Percentiles rank a stretch among this genome's conserved stretches.
phyloP scores from a whole-genome alignment of 441 rosid genomes.

The Rhodomyrtus psidioides region DNA sequence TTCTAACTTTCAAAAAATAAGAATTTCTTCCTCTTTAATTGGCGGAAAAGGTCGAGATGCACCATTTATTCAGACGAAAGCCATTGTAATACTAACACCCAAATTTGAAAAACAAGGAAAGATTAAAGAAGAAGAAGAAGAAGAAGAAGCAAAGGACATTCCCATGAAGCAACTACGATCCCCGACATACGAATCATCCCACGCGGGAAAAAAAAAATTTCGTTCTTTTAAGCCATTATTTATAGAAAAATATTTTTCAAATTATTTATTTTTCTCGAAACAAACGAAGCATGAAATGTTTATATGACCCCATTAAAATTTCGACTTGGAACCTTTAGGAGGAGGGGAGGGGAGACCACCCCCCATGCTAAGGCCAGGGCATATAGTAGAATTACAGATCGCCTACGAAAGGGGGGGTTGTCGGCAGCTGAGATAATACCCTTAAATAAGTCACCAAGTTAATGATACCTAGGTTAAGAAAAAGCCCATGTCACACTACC shows the following conservation, averaged over 20 bases:
- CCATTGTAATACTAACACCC: not conserved
- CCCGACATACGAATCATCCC: too few relatives aligned
- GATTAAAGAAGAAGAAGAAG: not conserved
- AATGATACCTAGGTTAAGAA: not conserved
- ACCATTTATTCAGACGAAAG: not conserved
- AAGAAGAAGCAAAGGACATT: not conserved
- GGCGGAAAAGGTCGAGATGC: not conserved
- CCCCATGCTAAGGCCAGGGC: too few relatives aligned
- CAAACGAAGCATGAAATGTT: not conserved
- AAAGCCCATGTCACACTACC: not conserved
- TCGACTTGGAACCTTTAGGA: not conserved
- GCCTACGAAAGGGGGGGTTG: too few relatives aligned
- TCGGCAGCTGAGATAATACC: too few relatives aligned
- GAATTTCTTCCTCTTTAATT: not conserved
- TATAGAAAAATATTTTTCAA: not conserved
- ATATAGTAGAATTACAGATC: too few relatives aligned
- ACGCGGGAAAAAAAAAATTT: not conserved
- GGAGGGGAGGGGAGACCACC: too few relatives aligned
- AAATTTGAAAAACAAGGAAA: accelerated
- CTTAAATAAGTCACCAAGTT: not conserved
- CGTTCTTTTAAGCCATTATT: not conserved
- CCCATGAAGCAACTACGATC: not conserved
- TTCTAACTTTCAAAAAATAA: not conserved
- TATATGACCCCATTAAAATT: not conserved
- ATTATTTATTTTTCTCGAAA: not conserved